These are phyloP conservation scores for Dacryopinax spathularia DNA, from an alignment of 768 basidiomycete genomes.

Conservation along the genomic window DNA sequence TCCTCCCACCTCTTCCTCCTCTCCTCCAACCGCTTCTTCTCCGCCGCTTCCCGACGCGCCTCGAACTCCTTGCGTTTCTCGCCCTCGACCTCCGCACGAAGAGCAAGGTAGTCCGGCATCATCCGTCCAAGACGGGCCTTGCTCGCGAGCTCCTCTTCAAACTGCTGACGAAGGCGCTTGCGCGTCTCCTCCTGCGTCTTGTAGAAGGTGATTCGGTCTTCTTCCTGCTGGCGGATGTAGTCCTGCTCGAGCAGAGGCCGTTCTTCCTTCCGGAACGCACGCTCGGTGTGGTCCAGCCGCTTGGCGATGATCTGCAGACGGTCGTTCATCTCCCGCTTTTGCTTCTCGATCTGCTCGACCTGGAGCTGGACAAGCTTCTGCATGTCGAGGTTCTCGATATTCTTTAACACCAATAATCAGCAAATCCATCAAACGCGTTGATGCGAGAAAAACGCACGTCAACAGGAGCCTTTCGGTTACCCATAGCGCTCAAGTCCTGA, in stretches of 20 bases:
- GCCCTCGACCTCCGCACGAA: slow-evolving; percentile 39
- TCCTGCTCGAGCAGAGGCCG: slow-evolving; percentile 71
- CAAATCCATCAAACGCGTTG: background rate
- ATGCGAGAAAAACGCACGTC: slow-evolving; percentile 40
- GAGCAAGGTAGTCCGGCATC: slow-evolving; percentile 47
- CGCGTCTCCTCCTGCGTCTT: slow-evolving; percentile 41
- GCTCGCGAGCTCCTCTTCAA: slow-evolving; percentile 51
- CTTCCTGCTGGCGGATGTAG: slow-evolving; percentile 70
- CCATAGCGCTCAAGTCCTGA: slow-evolving; percentile 64
- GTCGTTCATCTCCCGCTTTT: slow-evolving; percentile 76
- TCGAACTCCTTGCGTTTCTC: slow-evolving; percentile 54
- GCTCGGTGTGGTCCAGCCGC: slow-evolving; percentile 88
- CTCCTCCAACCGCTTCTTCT: slow-evolving; percentile 65
- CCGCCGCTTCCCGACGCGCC: slow-evolving; percentile 41
- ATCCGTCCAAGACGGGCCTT: slow-evolving; percentile 66
- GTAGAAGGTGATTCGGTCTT: slow-evolving; percentile 59
- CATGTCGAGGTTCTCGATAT: slow-evolving; percentile 72
- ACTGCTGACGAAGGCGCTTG: slow-evolving; percentile 40
- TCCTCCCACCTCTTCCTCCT: slow-evolving; percentile 54
- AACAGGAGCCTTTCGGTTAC: slow-evolving; percentile 55
- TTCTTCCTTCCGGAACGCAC: slow-evolving; percentile 88
- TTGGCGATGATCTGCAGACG: slow-evolving; percentile 71
- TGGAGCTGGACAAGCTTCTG: slow-evolving; percentile 77
- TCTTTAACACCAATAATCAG: slow-evolving; percentile 28
- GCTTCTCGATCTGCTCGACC: slow-evolving; percentile 91